phyloP scores from a whole-genome alignment of 805 yeast genomes.

The Sugiyamaella lignohabitans region DNA sequence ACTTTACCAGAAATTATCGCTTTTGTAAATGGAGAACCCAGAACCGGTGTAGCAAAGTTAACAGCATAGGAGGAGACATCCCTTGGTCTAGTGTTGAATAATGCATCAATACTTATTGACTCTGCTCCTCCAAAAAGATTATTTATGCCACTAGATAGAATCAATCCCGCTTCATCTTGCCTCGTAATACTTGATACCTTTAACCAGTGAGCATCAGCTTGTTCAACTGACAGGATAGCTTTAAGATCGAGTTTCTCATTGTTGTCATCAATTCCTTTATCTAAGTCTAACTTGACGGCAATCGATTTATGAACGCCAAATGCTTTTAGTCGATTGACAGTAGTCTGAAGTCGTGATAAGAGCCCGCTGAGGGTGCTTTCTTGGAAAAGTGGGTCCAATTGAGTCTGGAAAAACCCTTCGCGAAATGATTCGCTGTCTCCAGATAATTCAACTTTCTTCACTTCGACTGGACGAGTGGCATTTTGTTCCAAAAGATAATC shows the following conservation, averaged over 20 bases:
- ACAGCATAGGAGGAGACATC: constrained; percentile 42
- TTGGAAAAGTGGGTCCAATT: constrained; percentile 25
- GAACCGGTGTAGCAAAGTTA: constrained; percentile 45
- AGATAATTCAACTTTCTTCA: constrained; percentile 26
- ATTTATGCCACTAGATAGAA: constrained; percentile 44
- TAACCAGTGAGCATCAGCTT: constrained; percentile 7
- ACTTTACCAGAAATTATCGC: constrained; percentile 44
- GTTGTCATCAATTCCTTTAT: constrained; percentile 3
- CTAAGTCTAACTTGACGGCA: constrained; percentile 9
- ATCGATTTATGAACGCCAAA: constrained; percentile 12
- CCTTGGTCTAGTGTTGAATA: constrained; percentile 40
- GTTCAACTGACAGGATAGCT: constrained; percentile 13
- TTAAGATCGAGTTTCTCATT: constrained; percentile 10
- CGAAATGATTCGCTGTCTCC: constrained; percentile 22
- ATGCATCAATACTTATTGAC: constrained; percentile 41
- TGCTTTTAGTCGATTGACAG: constrained; percentile 10
- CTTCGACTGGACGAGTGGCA: constrained; percentile 23
- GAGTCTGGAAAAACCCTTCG: constrained; percentile 23
- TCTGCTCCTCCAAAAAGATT: constrained; percentile 61
- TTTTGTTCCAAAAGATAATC: constrained; percentile 22
- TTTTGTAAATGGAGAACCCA: constrained; percentile 45
- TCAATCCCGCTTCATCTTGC: constrained; percentile 16
- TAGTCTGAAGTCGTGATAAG: constrained; percentile 22
- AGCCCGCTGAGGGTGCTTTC: constrained; percentile 22
- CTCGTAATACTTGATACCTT: constrained; percentile 8